Percentiles rank a stretch among this genome's conserved stretches.
These are phyloP conservation scores for Elongisporangium anandrum DNA, from an alignment of 352 stramenopile species.

Conservation along the genomic window DNA sequence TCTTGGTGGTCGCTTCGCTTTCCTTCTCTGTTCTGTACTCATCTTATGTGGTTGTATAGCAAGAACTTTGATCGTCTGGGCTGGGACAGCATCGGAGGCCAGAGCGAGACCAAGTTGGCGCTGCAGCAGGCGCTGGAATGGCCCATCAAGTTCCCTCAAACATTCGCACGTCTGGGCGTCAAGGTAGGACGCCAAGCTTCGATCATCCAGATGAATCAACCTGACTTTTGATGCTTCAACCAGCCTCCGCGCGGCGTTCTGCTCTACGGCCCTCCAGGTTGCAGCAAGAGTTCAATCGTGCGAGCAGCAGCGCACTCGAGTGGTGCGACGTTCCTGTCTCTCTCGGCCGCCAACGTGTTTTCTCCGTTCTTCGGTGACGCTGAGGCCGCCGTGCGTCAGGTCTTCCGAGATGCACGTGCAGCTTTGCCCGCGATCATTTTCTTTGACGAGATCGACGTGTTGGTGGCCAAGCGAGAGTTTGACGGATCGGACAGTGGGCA, in stretches of 20 bases:
- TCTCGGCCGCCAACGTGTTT: slow-evolving; percentile 86
- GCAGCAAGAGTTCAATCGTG: slow-evolving; percentile 89
- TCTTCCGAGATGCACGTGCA: slow-evolving; percentile 72
- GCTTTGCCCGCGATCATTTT: slow-evolving; percentile 90
- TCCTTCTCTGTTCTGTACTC: slow-evolving; percentile 7
- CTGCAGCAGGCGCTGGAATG: slow-evolving; percentile 87
- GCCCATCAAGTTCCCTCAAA: slow-evolving; percentile 75
- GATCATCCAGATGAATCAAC: not conserved
- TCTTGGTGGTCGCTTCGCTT: slow-evolving; percentile 3
- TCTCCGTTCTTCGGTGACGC: slow-evolving; percentile 88
- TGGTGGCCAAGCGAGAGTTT: slow-evolving; percentile 81
- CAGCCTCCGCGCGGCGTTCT: slow-evolving; percentile 73
- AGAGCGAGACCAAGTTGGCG: slow-evolving; percentile 62
- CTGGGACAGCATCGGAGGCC: slow-evolving; percentile 77
- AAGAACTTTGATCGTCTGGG: slow-evolving; percentile 54
- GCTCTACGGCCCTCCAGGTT: slow-evolving; percentile 88
- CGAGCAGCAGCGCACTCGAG: slow-evolving; percentile 72
- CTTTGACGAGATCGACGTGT: slow-evolving; percentile 87
- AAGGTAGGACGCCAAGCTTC: slow-evolving; percentile 15
- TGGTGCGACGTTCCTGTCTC: slow-evolving; percentile 79
- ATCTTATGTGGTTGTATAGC: slow-evolving; percentile 13
- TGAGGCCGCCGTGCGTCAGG: slow-evolving; percentile 74
- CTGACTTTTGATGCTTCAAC: not conserved
- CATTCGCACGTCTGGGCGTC: slow-evolving; percentile 67
- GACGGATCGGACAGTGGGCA: slow-evolving; percentile 28